phyloP scores from a whole-genome alignment of 208 protist species.

The Paratrypanosoma confusum region DNA sequence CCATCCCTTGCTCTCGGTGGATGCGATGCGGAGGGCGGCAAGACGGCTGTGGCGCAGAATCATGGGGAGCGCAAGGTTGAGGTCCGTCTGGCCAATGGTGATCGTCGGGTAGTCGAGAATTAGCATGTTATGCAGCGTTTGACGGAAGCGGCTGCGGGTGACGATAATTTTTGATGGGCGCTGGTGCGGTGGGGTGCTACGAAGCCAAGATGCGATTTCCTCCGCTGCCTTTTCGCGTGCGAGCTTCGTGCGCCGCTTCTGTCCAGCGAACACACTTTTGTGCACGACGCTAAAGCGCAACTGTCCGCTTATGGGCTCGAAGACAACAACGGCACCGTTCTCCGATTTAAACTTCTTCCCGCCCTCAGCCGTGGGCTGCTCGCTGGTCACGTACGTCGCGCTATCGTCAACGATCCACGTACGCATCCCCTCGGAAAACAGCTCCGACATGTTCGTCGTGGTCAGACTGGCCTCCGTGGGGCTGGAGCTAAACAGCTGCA shows the following conservation, averaged over 20 bases:
- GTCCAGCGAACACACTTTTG: constrained; percentile 98
- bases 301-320: constrained; percentile 99
- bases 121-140: constrained; percentile 90
- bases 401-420: constrained; percentile 99
- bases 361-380: constrained; percentile 99
- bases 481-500: constrained; percentile 99
- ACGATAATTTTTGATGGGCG: constrained; percentile 99
- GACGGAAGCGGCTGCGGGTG: constrained; percentile 96
- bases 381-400: constrained; percentile 99
- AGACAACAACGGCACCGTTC: constrained; percentile 99
- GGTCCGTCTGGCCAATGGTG: constrained; percentile 98
- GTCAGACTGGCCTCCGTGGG: constrained; percentile 99
- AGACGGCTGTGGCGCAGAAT: constrained; percentile 99
- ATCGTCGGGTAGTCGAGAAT: constrained; percentile 99
- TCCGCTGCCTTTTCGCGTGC: constrained; percentile 99
- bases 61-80: constrained; percentile 99
- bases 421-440: constrained; percentile 98
- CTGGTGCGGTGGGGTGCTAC: constrained; percentile 98
- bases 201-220: constrained; percentile 98
- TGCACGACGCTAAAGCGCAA: constrained; percentile 99
- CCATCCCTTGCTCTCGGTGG: constrained; percentile 98
- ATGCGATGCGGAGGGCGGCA: constrained; percentile 98
- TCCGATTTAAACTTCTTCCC: constrained; percentile 96
- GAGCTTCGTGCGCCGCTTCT: constrained; percentile 99
- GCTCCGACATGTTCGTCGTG: constrained; percentile 98